Evolutionary conservation across 345 rosid species (phyloP).

Genomic region (Pugionium cornutum): DNA sequence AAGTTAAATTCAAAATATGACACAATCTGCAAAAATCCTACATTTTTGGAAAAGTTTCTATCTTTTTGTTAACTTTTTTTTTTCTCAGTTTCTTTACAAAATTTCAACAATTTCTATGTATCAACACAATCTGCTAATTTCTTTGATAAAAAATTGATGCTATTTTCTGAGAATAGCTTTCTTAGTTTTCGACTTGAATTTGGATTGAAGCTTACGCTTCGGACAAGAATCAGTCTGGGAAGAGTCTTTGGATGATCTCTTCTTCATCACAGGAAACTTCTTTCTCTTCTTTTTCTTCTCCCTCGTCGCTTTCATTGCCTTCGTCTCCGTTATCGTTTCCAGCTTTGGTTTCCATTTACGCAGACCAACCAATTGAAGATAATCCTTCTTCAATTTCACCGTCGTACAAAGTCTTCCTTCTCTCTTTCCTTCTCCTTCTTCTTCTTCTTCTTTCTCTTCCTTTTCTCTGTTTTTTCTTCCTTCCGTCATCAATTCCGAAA

Average conservation of each 20-base stretch:
- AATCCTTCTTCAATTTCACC: slow-evolving; percentile 66
- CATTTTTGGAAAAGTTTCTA: slow-evolving; percentile 10
- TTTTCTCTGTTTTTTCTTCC: slow-evolving; percentile 20
- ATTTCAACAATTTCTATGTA: slow-evolving; percentile 29
- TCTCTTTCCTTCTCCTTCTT: not conserved
- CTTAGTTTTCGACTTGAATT: slow-evolving; percentile 47
- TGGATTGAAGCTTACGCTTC: slow-evolving; percentile 36
- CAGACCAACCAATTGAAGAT: slow-evolving; percentile 53
- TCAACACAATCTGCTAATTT: slow-evolving; percentile 20
- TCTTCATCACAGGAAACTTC: slow-evolving; percentile 50
- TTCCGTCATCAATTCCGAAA: slow-evolving; percentile 60
- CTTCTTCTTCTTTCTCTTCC: slow-evolving; percentile 12
- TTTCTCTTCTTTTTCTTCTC: slow-evolving; percentile 40
- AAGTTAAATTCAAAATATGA: not conserved
- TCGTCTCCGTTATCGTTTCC: slow-evolving; percentile 66
- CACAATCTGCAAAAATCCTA: slow-evolving; percentile 4
- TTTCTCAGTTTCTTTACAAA: slow-evolving; percentile 28
- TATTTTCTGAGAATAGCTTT: slow-evolving; percentile 4
- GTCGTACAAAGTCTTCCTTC: slow-evolving; percentile 60
- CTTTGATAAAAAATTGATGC: slow-evolving; percentile 1
- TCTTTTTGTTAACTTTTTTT: not conserved
- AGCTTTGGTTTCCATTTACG: slow-evolving; percentile 83
- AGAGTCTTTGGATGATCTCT: slow-evolving; percentile 38
- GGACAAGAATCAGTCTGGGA: slow-evolving; percentile 33
- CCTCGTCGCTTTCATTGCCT: slow-evolving; percentile 35